phyloP scores from a whole-genome alignment of 2,329 filamentous ascomycete genomes.

The Microcyclosporella mali region DNA sequence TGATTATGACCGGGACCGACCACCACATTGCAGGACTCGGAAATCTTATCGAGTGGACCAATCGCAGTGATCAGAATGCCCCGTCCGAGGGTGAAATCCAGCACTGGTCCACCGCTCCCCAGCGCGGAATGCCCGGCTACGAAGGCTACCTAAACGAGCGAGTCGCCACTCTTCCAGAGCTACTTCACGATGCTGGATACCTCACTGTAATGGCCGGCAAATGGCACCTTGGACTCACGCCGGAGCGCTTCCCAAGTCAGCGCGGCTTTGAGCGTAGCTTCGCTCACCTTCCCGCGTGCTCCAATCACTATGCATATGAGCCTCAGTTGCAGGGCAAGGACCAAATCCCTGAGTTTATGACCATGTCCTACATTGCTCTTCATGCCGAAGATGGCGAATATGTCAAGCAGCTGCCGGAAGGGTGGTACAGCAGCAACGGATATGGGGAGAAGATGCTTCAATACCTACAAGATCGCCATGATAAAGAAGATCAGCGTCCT shows the following conservation, averaged over 20 bases:
- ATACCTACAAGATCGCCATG: slow-evolving; percentile 33
- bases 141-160: slow-evolving; percentile 58
- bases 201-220: slow-evolving; percentile 57
- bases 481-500: slow-evolving; percentile 36
- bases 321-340: slow-evolving; percentile 37
- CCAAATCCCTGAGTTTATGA: slow-evolving; percentile 37
- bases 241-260: slow-evolving; percentile 50
- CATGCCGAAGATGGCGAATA: slow-evolving; percentile 37
- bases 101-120: slow-evolving; percentile 46
- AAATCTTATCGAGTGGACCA: slow-evolving; percentile 54
- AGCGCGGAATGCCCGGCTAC: slow-evolving; percentile 55
- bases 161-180: slow-evolving; percentile 53
- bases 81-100: slow-evolving; percentile 42
- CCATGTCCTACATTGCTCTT: slow-evolving; percentile 37
- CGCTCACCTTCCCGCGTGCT: slow-evolving; percentile 55
- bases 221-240: slow-evolving; percentile 57
- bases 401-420: slow-evolving; percentile 34
- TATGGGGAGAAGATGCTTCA: slow-evolving; percentile 37
- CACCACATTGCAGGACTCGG: slow-evolving; percentile 55
- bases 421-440: slow-evolving; percentile 36
- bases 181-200: slow-evolving; percentile 55
- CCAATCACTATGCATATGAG: slow-evolving; percentile 52
- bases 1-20: slow-evolving; percentile 62
- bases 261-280: slow-evolving; percentile 56
- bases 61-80: slow-evolving; percentile 48